Conservation (phyloP, 192 early-diverging fungal species). For the Podila minutissima region DNA sequence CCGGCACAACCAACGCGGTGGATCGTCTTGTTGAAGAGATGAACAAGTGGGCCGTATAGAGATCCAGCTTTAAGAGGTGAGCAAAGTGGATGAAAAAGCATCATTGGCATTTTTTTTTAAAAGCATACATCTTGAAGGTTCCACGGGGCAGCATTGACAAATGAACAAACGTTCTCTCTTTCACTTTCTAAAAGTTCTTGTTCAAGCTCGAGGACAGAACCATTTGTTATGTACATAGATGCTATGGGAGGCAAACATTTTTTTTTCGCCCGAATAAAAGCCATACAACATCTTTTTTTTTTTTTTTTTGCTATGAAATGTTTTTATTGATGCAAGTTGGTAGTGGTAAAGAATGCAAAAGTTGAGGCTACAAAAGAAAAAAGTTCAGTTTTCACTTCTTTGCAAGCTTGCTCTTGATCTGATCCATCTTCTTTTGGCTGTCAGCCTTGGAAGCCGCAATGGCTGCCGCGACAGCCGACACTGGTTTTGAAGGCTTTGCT, state of each 20-base stretch:
- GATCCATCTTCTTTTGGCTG: conserved; percentile 34
- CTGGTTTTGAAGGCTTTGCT: conserved; percentile 10
- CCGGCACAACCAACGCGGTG: conserved; percentile 7
- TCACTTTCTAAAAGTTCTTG: too few relatives aligned
- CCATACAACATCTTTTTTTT: not conserved
- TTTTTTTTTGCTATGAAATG: not conserved
- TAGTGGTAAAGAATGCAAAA: not conserved
- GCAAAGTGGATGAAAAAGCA: not conserved
- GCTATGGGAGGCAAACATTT: too few relatives aligned
- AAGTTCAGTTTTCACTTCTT: conserved; percentile 10
- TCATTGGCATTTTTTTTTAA: too few relatives aligned
- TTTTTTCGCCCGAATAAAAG: too few relatives aligned
- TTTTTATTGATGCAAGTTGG: not conserved
- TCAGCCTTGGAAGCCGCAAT: conserved; percentile 31
- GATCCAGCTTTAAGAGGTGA: not conserved
- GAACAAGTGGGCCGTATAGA: conserved; percentile 50
- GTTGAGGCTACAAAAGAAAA: not conserved
- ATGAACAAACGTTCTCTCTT: too few relatives aligned
- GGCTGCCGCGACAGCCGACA: conserved; percentile 38
- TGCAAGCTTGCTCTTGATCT: conserved; percentile 38
- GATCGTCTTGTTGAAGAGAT: conserved; percentile 49
- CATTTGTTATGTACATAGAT: too few relatives aligned
- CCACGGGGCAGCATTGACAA: too few relatives aligned
- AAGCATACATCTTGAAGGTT: too few relatives aligned
- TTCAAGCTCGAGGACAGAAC: too few relatives aligned